These are phyloP conservation scores for Globisporangium iwayamae DNA, from an alignment of 352 stramenopile species.

Conservation along the genomic window DNA sequence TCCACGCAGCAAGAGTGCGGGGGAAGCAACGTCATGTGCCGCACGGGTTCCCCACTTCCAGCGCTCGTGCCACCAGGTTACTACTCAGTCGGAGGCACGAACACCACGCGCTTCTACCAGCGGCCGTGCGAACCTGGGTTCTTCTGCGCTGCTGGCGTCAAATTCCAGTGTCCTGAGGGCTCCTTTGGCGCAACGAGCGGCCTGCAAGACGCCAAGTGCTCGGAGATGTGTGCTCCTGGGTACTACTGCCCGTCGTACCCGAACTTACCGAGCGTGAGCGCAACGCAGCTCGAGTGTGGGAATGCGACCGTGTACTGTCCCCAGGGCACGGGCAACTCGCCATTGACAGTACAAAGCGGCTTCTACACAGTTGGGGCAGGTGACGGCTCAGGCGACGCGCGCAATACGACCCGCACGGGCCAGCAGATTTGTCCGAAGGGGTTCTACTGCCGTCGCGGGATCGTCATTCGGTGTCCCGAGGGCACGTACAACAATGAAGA, in stretches of 20 bases:
- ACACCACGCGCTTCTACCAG: constrained; percentile 61
- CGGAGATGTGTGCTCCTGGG: constrained; percentile 51
- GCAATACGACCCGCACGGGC: constrained; percentile 51
- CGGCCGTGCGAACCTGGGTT: constrained; percentile 60
- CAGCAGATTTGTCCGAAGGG: constrained; percentile 53
- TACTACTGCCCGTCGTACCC: constrained; percentile 76
- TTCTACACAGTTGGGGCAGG: constrained; percentile 50
- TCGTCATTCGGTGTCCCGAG: constrained; percentile 59
- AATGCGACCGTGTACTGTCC: constrained; percentile 57
- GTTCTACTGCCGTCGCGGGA: constrained; percentile 72
- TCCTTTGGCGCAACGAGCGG: constrained; percentile 53
- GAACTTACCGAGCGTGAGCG: constrained; percentile 29
- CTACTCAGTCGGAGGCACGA: constrained; percentile 59
- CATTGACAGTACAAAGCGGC: constrained; percentile 34
- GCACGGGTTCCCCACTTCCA: constrained; percentile 37
- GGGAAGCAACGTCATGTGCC: constrained; percentile 42
- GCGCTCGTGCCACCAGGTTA: constrained; percentile 42
- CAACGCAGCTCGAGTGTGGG: constrained; percentile 49
- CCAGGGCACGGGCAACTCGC: constrained; percentile 44
- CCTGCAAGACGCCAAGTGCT: constrained; percentile 44
- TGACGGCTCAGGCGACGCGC: constrained; percentile 26
- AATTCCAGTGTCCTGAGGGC: constrained; percentile 69
- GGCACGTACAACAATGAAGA: constrained; percentile 57
- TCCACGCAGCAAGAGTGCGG: constrained; percentile 44
- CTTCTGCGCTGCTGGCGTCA: constrained; percentile 67